phyloP scores from a whole-genome alignment of 768 basidiomycete species.

The Pluteus cervinus region DNA sequence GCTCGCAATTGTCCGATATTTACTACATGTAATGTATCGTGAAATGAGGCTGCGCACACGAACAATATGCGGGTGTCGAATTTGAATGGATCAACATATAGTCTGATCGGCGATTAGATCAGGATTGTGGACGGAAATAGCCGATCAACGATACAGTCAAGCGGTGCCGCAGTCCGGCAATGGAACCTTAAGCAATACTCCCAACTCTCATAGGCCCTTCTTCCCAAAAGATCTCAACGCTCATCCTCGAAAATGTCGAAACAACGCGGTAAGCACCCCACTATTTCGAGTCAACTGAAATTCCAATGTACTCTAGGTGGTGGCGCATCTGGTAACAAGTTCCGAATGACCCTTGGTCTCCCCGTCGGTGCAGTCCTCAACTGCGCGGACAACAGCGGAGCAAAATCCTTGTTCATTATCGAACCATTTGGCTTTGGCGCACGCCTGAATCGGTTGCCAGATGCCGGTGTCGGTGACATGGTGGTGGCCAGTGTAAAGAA shows the following conservation, averaged over 20 bases:
- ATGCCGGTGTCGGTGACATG: conserved; percentile 94
- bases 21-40: too few relatives aligned
- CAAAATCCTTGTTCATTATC: conserved; percentile 92
- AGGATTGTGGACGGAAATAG: too few relatives aligned
- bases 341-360: conserved; percentile 90
- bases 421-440: conserved; percentile 95
- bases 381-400: conserved; percentile 99
- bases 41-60: too few relatives aligned
- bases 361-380: conserved; percentile 93
- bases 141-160: conserved; percentile 15
- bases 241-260: not conserved
- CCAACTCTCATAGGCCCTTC: not conserved
- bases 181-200: conserved; percentile 14
- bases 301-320: too few relatives aligned
- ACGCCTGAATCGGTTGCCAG: conserved; percentile 94
- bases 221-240: not conserved
- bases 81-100: too few relatives aligned
- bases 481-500: conserved; percentile 98
- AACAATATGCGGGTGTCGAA: too few relatives aligned
- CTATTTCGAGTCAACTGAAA: too few relatives aligned
- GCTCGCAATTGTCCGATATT: too few relatives aligned
- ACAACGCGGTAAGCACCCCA: not conserved
- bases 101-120: too few relatives aligned
- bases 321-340: conserved; percentile 90
- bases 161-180: conserved; percentile 14